These are phyloP conservation scores for Aristolochia fimbriata DNA, from an alignment of 164 flowering plant species.

Conservation along the genomic window DNA sequence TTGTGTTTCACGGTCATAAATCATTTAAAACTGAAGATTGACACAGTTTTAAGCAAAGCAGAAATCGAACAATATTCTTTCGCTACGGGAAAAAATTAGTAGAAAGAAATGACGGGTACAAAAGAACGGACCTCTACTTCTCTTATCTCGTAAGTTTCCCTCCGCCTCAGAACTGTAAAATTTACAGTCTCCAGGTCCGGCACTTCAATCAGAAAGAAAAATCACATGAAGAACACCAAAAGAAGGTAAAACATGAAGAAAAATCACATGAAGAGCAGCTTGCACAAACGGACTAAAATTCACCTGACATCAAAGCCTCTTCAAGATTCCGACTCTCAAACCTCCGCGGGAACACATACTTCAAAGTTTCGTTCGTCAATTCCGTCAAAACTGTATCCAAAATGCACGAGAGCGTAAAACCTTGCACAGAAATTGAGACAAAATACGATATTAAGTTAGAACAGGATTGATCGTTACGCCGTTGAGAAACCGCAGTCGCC, in stretches of 20 bases:
- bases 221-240: conserved; percentile 1
- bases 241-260: neutral
- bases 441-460: neutral
- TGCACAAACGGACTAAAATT: neutral
- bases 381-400: conserved; percentile 49
- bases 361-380: conserved; percentile 53
- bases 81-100: too few relatives aligned
- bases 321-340: conserved; percentile 68
- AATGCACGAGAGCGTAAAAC: neutral
- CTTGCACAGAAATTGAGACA: neutral
- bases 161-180: conserved; percentile 50
- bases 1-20: neutral
- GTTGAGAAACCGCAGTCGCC: conserved; percentile 54
- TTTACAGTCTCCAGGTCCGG: conserved; percentile 84
- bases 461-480: conserved; percentile 29
- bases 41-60: too few relatives aligned
- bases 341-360: conserved; percentile 58
- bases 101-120: neutral
- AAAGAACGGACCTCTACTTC: conserved; percentile 50
- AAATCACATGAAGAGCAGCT: neutral
- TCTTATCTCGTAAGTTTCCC: conserved; percentile 67
- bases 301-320: conserved; percentile 90
- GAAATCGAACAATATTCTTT: too few relatives aligned
- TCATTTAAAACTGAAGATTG: too few relatives aligned
- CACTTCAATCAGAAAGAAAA: conserved; percentile 25